Percentiles rank a stretch among this genome's conserved stretches.
phyloP scores from a whole-genome alignment of 805 yeast genomes.

The Candida mattraensis region DNA sequence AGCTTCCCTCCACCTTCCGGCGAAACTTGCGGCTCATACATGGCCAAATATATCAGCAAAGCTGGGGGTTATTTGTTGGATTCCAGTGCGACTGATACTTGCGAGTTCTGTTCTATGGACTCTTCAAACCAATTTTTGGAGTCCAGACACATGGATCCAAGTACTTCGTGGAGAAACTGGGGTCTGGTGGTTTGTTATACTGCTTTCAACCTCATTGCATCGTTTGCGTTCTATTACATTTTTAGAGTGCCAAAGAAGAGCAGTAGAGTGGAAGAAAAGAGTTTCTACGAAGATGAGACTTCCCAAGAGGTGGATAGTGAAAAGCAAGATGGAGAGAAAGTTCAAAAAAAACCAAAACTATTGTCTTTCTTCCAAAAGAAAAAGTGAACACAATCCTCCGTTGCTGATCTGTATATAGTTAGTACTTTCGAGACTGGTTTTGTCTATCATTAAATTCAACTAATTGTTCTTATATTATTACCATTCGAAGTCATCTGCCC shows the following conservation, averaged over 20 bases:
- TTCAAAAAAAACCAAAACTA: conserved; percentile 3
- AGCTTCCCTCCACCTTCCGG: conserved; percentile 49
- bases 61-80: conserved; percentile 49
- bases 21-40: conserved; percentile 54
- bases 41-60: conserved; percentile 35
- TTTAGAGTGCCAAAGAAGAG: conserved; percentile 64
- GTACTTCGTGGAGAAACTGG: conserved; percentile 57
- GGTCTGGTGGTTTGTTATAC: conserved; percentile 51
- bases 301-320: conserved; percentile 2
- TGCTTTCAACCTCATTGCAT: conserved; percentile 36
- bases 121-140: conserved; percentile 47
- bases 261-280: conserved; percentile 4
- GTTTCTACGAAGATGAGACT: conserved; percentile 5
- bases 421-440: too few relatives aligned
- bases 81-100: conserved; percentile 43
- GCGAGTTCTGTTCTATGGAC: conserved; percentile 58
- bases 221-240: conserved; percentile 42
- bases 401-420: too few relatives aligned
- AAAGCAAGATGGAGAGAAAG: conserved; percentile 5
- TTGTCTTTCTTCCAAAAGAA: conserved; percentile 1
- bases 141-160: conserved; percentile 38
- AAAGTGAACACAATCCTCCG: too few relatives aligned
- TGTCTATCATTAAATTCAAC: too few relatives aligned
- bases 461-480: conserved; percentile 2
- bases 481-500: conserved; percentile 24